Conservation (phyloP, 805 yeast genomes). For the Wickerhamiella vanderwaltii region DNA sequence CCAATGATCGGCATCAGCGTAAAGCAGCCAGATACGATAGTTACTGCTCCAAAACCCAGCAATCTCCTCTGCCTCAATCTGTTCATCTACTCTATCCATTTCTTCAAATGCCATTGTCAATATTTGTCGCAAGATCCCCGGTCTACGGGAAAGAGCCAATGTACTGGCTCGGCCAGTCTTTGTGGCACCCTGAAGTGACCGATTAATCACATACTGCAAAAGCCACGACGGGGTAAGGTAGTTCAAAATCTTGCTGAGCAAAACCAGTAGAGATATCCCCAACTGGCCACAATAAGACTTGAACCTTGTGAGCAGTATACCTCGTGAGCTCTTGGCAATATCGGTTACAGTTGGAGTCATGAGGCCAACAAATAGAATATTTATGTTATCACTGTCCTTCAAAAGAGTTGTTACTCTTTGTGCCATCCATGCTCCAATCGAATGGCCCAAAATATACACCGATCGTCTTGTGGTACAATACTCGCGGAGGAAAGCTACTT, state of each 20-base stretch:
- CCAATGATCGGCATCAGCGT: conserved; percentile 57
- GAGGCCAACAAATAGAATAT: conserved; percentile 41
- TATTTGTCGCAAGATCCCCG: conserved; percentile 40
- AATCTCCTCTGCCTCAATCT: conserved; percentile 23
- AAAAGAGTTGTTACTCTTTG: conserved; percentile 37
- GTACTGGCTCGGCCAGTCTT: conserved; percentile 28
- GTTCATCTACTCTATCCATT: conserved; percentile 39
- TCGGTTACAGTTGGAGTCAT: conserved; percentile 61
- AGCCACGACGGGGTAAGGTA: conserved; percentile 10
- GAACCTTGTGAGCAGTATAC: conserved; percentile 24
- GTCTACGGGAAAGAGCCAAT: conserved; percentile 31
- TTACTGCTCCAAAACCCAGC: conserved; percentile 39
- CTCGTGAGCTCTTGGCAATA: conserved; percentile 38
- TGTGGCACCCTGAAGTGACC: conserved; percentile 15
- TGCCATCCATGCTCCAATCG: conserved; percentile 54
- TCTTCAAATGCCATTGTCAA: conserved; percentile 49
- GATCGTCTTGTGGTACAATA: conserved; percentile 25
- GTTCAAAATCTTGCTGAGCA: conserved; percentile 25
- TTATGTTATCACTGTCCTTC: conserved; percentile 14
- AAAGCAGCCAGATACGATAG: conserved; percentile 40
- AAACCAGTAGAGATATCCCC: background rate
- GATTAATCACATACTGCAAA: background rate
- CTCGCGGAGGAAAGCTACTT: conserved; percentile 37
- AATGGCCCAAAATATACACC: conserved; percentile 49
- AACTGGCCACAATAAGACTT: conserved; percentile 3